Evolutionary conservation across 2,329 filamentous ascomycete genomes (phyloP).

Genomic region (Phyllosticta citrichinensis): DNA sequence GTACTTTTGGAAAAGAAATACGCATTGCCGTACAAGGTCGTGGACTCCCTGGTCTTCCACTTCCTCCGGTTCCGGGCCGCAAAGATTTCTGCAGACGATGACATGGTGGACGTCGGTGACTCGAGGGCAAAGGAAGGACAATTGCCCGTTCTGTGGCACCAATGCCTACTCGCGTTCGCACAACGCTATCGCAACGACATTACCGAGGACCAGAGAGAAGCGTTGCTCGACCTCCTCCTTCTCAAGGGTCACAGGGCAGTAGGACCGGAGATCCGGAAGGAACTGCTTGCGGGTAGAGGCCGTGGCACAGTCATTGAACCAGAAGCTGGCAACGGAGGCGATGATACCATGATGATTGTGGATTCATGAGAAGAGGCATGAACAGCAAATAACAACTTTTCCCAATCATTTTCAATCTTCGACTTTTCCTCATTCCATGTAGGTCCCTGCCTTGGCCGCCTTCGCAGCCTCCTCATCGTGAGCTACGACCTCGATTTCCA

Average conservation of each 20-base stretch:
- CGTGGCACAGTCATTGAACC: conserved; percentile 63
- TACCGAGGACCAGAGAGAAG: conserved; percentile 88
- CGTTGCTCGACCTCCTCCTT: conserved; percentile 75
- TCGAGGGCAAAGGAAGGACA: conserved; percentile 45
- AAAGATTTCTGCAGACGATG: conserved; percentile 46
- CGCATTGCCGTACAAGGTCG: conserved; percentile 85
- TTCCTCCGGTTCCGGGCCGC: conserved; percentile 78
- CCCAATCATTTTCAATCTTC: background rate
- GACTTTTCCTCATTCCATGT: background rate
- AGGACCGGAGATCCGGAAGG: conserved; percentile 80
- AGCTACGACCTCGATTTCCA: conserved; percentile 17
- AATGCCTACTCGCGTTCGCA: conserved; percentile 83
- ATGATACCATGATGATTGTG: conserved; percentile 79
- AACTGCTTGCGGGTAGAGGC: conserved; percentile 78
- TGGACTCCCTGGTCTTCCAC: conserved; percentile 92
- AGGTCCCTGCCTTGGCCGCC: background rate
- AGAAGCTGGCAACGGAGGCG: conserved; percentile 54
- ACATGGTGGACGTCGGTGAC: conserved; percentile 20
- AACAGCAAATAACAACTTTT: background rate
- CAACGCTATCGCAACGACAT: conserved; percentile 94
- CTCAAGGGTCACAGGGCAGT: conserved; percentile 80
- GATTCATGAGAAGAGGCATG: conserved; percentile 1
- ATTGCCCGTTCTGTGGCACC: conserved; percentile 92
- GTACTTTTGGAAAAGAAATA: conserved; percentile 94
- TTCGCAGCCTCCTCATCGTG: conserved; percentile 9